Evolutionary conservation across 139 green algal species (phyloP).

Genomic region (Asterochloris sp.): DNA sequence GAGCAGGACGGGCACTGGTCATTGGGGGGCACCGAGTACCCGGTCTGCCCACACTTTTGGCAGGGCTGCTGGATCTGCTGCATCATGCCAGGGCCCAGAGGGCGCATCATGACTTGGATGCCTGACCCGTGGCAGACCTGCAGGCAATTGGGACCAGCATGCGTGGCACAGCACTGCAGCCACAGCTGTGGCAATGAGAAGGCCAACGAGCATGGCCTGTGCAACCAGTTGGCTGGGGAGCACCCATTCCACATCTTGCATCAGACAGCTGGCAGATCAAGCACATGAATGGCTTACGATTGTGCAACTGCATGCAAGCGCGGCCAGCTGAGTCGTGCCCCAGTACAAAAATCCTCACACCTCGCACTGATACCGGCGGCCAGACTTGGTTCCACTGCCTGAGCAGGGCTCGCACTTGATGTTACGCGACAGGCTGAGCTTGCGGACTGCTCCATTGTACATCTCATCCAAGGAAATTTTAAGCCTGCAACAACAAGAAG

Average conservation of each 20-base stretch:
- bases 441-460: constrained; percentile 86
- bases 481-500: constrained; percentile 31
- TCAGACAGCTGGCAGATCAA: too few relatives aligned
- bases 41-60: constrained; percentile 72
- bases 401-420: constrained; percentile 87
- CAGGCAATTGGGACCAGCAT: background rate
- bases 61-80: constrained; percentile 97
- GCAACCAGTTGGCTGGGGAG: too few relatives aligned
- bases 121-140: constrained; percentile 85
- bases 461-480: constrained; percentile 90
- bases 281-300: too few relatives aligned
- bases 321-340: too few relatives aligned
- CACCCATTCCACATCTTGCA: too few relatives aligned
- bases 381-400: constrained; percentile 87
- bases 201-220: too few relatives aligned
- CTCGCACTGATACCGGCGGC: constrained; percentile 72
- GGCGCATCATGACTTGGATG: constrained; percentile 85
- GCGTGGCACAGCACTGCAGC: too few relatives aligned
- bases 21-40: constrained; percentile 54
- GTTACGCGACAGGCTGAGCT: constrained; percentile 90
- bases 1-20: constrained; percentile 81
- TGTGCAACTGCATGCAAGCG: too few relatives aligned
- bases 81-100: constrained; percentile 97
- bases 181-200: too few relatives aligned
- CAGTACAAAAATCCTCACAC: constrained; percentile 4